Evolutionary conservation across 768 basidiomycete genomes (phyloP).

Genomic region (Rossbeevera mucosa): DNA sequence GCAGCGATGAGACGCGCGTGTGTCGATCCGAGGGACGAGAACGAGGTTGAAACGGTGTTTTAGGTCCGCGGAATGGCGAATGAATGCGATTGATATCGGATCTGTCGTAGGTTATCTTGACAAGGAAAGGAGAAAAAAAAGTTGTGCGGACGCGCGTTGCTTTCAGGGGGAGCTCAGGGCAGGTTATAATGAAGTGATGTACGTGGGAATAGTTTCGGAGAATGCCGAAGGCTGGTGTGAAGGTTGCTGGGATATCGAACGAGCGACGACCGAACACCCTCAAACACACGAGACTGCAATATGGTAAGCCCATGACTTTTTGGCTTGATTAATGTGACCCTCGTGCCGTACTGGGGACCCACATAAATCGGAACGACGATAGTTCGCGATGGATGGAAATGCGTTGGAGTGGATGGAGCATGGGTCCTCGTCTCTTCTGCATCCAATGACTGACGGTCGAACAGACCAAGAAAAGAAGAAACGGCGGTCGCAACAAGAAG

Average conservation of each 20-base stretch:
- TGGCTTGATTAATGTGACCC: background rate
- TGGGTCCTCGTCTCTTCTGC: background rate
- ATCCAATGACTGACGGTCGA: background rate
- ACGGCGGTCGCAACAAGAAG: constrained; percentile 98
- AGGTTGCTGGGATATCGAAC: constrained; percentile 1
- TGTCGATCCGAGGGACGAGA: constrained; percentile 19
- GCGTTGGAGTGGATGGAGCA: constrained; percentile 8
- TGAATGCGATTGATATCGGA: background rate
- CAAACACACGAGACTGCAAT: constrained; percentile 20
- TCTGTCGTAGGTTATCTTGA: background rate
- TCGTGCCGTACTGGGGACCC: constrained; percentile 1
- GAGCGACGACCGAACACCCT: constrained; percentile 18
- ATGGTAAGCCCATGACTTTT: constrained; percentile 27
- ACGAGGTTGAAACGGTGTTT: constrained; percentile 22
- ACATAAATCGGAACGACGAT: background rate
- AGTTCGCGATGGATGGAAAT: constrained; percentile 6
- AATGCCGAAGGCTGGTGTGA: constrained; percentile 15
- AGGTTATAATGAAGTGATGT: constrained; percentile 7
- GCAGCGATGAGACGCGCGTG: constrained; percentile 32
- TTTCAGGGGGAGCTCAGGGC: constrained; percentile 21
- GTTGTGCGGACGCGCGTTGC: background rate
- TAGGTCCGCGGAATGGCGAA: constrained; percentile 1
- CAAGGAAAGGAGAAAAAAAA: background rate
- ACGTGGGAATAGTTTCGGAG: constrained; percentile 22
- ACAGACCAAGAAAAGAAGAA: constrained; percentile 99